Evolutionary conservation across 805 yeast genomes (phyloP).

Genomic region (Saccharomycopsis vini): DNA sequence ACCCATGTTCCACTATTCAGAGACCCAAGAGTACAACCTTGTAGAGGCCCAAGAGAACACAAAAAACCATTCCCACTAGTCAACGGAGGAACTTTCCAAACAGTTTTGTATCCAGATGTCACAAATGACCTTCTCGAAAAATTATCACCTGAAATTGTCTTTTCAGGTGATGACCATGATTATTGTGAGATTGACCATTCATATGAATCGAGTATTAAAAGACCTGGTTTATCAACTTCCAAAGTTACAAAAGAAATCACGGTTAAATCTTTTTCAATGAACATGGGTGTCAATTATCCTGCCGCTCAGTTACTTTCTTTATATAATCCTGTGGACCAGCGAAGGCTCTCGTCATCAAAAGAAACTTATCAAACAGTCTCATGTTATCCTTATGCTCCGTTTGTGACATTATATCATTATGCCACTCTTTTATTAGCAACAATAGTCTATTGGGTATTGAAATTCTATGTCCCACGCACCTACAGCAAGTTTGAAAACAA

Average conservation of each 20-base stretch:
- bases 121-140: slow-evolving; percentile 48
- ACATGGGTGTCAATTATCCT: slow-evolving; percentile 80
- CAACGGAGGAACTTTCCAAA: slow-evolving; percentile 81
- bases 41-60: slow-evolving; percentile 77
- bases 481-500: no score
- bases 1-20: slow-evolving; percentile 87
- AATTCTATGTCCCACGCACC: not conserved
- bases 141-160: slow-evolving; percentile 58
- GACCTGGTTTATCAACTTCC: not conserved
- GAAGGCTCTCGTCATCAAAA: slow-evolving; percentile 14
- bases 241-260: slow-evolving; percentile 60
- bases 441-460: slow-evolving; percentile 3
- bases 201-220: slow-evolving; percentile 18
- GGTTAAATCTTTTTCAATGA: slow-evolving; percentile 85
- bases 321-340: slow-evolving; percentile 32
- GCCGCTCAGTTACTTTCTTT: slow-evolving; percentile 80
- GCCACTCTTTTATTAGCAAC: slow-evolving; percentile 6
- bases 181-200: slow-evolving; percentile 71
- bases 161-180: slow-evolving; percentile 97
- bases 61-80: slow-evolving; percentile 54
- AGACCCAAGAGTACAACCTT: slow-evolving; percentile 46
- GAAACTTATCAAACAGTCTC: slow-evolving; percentile 36
- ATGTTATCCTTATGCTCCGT: slow-evolving; percentile 31
- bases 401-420: slow-evolving; percentile 13
- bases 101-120: slow-evolving; percentile 60